Evolutionary conservation across 768 basidiomycete species (phyloP), one percentile per base, ranked within the genome.

Genomic region (Podaxis mareebaensis): DNA sequence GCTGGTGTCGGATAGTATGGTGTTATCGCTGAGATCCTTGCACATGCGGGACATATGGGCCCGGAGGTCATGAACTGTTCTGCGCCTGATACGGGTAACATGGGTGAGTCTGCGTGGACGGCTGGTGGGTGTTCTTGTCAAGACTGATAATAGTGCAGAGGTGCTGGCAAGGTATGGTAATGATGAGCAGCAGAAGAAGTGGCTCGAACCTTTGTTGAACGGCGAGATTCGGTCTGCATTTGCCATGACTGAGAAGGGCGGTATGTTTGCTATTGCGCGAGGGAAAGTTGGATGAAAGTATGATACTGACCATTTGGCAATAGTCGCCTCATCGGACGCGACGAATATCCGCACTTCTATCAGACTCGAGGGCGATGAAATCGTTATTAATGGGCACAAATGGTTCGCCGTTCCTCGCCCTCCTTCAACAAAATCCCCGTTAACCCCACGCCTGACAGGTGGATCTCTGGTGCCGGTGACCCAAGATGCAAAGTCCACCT

Each of bases 71-170:
- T 92, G 61, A 99, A 99, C 71, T 99, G 95, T 76, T 88, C 95
- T 26, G 95, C 96, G 13, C 96, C 96, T 33, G 96, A 99, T 75
- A 99, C 96, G 4, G 96, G 96, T 1, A 98, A 98, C 74, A 98
- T 98, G 95, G 95, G 94, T 93, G 67, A 40, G 85, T 75, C 33
- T 33, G 33, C 10, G 48, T 24, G 4, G 52, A 2, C 38, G 38
- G 38, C 40, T 26, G 8, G 44, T n/a, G 39, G 12, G 49, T 40
- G 39, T 33, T 44, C 40, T 46, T 46, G 44, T 46, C 15, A 17
- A 15, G 33, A 28, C n/a, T 48, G 36, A 53, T 36, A 39, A 33
- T 62, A 60, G 65, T 38, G 11, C 78, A 96, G 96, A 99, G 93
- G 95, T 99, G 22, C 81, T 99, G 64, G 97, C 97, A 38, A 85